These are phyloP conservation scores for Irpex lacteus DNA, from an alignment of 1,284 basidiomycete genomes.

Conservation along the genomic window DNA sequence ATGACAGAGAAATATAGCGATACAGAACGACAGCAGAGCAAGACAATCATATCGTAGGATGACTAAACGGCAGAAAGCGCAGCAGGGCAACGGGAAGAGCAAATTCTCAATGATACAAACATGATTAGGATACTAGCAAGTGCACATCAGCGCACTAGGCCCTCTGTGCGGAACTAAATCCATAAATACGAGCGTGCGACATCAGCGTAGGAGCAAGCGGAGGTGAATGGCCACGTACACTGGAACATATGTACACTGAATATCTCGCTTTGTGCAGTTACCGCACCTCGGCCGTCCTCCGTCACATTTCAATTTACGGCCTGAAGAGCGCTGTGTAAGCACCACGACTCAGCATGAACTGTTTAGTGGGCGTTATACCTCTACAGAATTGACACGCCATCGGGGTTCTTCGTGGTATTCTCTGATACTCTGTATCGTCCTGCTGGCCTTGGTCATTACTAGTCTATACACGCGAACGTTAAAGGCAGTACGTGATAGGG, in stretches of 20 bases:
- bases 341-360: not conserved
- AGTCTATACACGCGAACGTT: not conserved
- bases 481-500: not conserved
- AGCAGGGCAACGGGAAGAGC: not conserved
- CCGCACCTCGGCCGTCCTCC: slow-evolving; percentile 27
- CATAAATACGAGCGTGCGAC: not conserved
- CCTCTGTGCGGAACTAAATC: slow-evolving; percentile 18
- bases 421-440: slow-evolving; percentile 7
- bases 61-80: not conserved
- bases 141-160: slow-evolving; percentile 3
- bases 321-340: slow-evolving; percentile 14
- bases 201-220: slow-evolving; percentile 13
- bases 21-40: not conserved
- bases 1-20: not conserved
- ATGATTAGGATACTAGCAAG: not conserved
- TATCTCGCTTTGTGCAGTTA: slow-evolving; percentile 29
- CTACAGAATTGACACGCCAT: slow-evolving; percentile 30
- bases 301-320: slow-evolving; percentile 32
- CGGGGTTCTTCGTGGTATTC: slow-evolving; percentile 26
- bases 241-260: slow-evolving; percentile 29
- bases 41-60: not conserved
- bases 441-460: slow-evolving; percentile 3
- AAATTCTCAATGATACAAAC: not conserved
- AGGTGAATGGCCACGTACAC: slow-evolving; percentile 22
- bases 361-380: slow-evolving; percentile 15